Conservation (phyloP, 345 rosid genomes). For the Salix koriyanagi region DNA sequence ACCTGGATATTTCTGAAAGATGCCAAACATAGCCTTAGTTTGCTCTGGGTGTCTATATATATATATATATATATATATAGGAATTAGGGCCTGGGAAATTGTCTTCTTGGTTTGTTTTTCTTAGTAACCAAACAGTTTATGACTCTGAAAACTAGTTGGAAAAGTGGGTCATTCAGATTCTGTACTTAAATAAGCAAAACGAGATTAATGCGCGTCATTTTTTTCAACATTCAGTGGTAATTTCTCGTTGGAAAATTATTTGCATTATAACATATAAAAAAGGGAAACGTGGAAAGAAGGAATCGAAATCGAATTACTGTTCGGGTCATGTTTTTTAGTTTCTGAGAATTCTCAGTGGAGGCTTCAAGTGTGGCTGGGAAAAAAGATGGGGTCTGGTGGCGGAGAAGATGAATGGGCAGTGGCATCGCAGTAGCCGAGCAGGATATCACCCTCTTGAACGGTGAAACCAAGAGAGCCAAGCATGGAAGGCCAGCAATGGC, state of each 20-base stretch:
- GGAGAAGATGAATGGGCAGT: background rate
- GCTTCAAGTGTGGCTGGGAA: background rate
- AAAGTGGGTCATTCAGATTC: background rate
- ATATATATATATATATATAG: too few relatives aligned
- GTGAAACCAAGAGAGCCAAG: background rate
- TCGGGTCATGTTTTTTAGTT: background rate
- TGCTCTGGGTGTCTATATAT: too few relatives aligned
- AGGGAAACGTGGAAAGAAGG: background rate
- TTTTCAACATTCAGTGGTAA: too few relatives aligned
- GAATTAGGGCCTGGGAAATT: too few relatives aligned
- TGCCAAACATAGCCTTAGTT: too few relatives aligned
- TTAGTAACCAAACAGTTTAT: background rate
- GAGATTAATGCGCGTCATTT: background rate
- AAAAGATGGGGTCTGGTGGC: background rate
- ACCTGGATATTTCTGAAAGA: background rate
- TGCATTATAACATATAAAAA: background rate
- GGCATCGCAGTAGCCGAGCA: background rate
- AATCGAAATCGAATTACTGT: too few relatives aligned
- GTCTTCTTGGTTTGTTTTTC: background rate
- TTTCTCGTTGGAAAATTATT: background rate
- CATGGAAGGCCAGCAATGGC: background rate
- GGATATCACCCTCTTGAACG: background rate
- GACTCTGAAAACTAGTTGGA: background rate
- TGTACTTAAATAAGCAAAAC: background rate
- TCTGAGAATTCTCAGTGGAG: background rate